Evolutionary conservation across 1,284 basidiomycete species (phyloP), one percentile per base, ranked within the genome.

Genomic region (Cryptococcus jaspeensis): DNA sequence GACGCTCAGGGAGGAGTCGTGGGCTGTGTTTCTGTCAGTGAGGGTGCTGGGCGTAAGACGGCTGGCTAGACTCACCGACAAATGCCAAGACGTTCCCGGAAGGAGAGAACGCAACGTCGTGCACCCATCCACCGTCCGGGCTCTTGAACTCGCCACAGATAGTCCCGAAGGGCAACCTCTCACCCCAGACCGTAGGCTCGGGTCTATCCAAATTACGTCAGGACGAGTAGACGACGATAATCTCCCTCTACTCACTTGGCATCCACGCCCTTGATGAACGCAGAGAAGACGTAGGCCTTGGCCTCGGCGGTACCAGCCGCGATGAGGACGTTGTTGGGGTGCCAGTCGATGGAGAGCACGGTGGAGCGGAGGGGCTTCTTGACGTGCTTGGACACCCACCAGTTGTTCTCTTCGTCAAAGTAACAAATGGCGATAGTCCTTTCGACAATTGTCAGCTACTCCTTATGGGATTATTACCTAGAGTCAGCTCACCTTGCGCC

Each of bases 181-280:
- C 93, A 38, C 96, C 96, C 96, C 96, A 99, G 0, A 95, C 88
- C 18, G 88, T 88, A 0, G 93, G 84, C 50, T 87, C 83, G 28
- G 95, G 96, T 70, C 92, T 94, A 59, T 4, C 20, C 20, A 20
- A 56, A 38, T 18, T 23, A 32, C 45, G 39, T 46, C 13, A 51
- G 46, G 25, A 39, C 5, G 23, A n/a, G 6, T 41, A 13, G 25
- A 23, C 13, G 9, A 48, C 16, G 55, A 9, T 18, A 39, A 9
- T 32, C 38, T 55, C 22, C 22, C 43, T 37, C 32, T 47, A 78
- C 83, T 67, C 64, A 87, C 91, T 86, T 89, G 67, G 88, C 85
- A 74, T 99, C 95, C n/a, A 98, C 87, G 66, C 97, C 96, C 81
- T 99, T 99, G 82, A 98, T 96, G 80, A 92, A 99, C 5, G 94